Percentiles rank a stretch among this genome's conserved stretches.
phyloP scores from a whole-genome alignment of 305 asterid genomes.

The Withania somnifera region DNA sequence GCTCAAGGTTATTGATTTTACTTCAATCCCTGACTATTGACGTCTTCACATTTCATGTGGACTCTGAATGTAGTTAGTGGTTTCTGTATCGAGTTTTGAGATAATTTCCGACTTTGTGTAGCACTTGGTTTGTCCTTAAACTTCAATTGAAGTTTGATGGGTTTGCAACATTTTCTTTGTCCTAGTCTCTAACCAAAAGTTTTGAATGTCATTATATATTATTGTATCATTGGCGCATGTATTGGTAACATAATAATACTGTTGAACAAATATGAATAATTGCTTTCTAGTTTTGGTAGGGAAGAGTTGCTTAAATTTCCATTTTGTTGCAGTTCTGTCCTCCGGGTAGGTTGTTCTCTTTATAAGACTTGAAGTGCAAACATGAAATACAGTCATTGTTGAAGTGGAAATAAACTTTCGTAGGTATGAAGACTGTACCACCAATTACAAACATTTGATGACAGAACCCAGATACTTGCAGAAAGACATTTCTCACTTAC shows the following conservation, averaged over 20 bases:
- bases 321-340: neutral
- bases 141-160: neutral
- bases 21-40: constrained; percentile 69
- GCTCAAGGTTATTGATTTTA: constrained; percentile 65
- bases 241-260: neutral
- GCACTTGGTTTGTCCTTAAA: neutral
- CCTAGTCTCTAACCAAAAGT: neutral
- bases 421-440: neutral
- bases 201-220: neutral
- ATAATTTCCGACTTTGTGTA: neutral
- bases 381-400: neutral
- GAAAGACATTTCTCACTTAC: neutral
- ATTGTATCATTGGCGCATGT: neutral
- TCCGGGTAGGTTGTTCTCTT: neutral
- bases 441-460: neutral
- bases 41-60: neutral
- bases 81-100: neutral
- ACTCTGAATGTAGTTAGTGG: neutral
- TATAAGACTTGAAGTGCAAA: neutral
- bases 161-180: neutral
- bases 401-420: neutral
- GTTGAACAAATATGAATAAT: neutral
- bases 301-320: neutral
- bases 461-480: neutral
- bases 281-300: neutral